These are phyloP conservation scores for Amoebophrya sp. DNA, from an alignment of 169 alveolate species.

Conservation along the genomic window DNA sequence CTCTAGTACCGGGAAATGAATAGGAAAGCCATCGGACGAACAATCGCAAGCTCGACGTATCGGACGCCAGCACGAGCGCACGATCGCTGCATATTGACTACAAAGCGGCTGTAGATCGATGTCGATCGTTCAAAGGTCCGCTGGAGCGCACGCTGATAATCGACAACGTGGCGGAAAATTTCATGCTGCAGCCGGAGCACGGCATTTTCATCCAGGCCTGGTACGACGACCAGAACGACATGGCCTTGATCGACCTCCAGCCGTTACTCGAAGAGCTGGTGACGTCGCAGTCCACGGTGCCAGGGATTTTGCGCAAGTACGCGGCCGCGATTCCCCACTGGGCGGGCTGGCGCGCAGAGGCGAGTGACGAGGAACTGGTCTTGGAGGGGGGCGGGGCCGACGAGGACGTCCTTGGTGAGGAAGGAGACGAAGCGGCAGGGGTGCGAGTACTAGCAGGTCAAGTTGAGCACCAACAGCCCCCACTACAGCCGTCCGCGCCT, in stretches of 20 bases:
- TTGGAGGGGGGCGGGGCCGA: conserved; percentile 8
- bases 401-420: not conserved
- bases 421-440: not conserved
- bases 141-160: conserved; percentile 53
- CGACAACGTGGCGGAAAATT: conserved; percentile 70
- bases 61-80: no score
- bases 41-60: no score
- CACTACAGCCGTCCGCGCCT: no score
- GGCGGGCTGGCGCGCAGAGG: conserved; percentile 7
- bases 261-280: conserved; percentile 42
- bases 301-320: not conserved
- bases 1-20: no score
- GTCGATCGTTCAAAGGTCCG: no score
- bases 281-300: not conserved
- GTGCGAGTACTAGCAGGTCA: not conserved
- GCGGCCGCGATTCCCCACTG: conserved; percentile 9
- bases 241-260: conserved; percentile 41
- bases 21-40: no score
- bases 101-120: no score
- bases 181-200: conserved; percentile 56
- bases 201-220: conserved; percentile 66
- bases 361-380: not conserved
- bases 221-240: conserved; percentile 60
- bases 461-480: not conserved
- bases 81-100: no score